Evolutionary conservation across 1,139 yeast genomes (phyloP).

Genomic region (Candida neerlandica): DNA sequence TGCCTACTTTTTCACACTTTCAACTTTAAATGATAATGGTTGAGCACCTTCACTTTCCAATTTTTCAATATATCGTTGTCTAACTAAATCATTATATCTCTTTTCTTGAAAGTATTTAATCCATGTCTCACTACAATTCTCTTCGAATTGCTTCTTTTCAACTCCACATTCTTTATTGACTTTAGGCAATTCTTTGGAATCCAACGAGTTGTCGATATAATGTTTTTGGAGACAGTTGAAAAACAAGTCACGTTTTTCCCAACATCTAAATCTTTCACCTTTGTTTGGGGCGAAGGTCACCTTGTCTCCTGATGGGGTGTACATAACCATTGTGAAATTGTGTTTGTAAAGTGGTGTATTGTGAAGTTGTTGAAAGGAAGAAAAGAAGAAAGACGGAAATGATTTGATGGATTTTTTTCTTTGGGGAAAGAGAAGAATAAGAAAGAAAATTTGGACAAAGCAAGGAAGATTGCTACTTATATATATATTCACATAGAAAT

Average conservation of each 20-base stretch:
- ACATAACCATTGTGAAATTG: conserved; percentile 40
- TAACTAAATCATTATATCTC: conserved; percentile 44
- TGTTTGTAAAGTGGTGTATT: not conserved
- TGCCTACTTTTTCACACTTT: conserved; percentile 13
- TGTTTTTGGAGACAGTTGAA: conserved; percentile 43
- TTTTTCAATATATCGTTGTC: conserved; percentile 45
- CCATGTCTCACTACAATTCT: conserved; percentile 50
- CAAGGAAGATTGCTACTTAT: too few relatives aligned
- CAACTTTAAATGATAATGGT: conserved; percentile 50
- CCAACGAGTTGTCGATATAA: conserved; percentile 49
- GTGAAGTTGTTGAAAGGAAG: not conserved
- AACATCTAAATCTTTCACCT: conserved; percentile 41
- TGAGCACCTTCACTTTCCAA: conserved; percentile 52
- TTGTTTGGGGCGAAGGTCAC: conserved; percentile 43
- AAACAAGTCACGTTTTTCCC: conserved; percentile 48
- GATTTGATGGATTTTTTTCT: too few relatives aligned
- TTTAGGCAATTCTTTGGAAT: conserved; percentile 33
- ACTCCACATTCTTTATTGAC: conserved; percentile 42
- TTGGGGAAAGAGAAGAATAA: too few relatives aligned
- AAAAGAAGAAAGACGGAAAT: not conserved
- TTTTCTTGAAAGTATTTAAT: conserved; percentile 50
- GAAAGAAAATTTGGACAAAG: too few relatives aligned
- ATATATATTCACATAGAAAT: too few relatives aligned
- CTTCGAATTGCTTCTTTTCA: conserved; percentile 37
- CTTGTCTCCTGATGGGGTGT: conserved; percentile 28